These are phyloP conservation scores for Trichocomaceae sp. DNA, from an alignment of 2,329 filamentous ascomycete species.

Conservation along the genomic window DNA sequence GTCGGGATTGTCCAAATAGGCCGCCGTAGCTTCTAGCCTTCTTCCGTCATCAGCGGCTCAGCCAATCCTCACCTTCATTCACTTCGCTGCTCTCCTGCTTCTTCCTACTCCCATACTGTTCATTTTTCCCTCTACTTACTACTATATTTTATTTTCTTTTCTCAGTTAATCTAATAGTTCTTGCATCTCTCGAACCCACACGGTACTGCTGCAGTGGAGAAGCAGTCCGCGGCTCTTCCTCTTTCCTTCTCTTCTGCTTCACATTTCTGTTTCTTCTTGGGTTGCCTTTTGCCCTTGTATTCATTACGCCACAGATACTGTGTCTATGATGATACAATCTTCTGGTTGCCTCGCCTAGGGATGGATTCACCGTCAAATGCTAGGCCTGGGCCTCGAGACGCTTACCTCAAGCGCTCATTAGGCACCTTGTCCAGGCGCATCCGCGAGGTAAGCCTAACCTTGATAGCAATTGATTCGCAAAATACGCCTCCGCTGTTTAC, in stretches of 20 bases:
- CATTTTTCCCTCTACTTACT: no score
- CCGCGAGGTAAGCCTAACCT: conserved; percentile 31
- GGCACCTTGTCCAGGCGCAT: conserved; percentile 36
- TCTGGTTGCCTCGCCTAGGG: conserved; percentile 4
- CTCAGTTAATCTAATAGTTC: neutral
- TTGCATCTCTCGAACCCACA: neutral
- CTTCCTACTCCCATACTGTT: neutral
- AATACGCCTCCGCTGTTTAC: neutral
- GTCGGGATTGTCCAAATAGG: no score
- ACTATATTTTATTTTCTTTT: neutral
- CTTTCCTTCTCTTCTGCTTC: conserved; percentile 7
- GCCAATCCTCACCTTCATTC: neutral
- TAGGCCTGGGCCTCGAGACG: conserved; percentile 34
- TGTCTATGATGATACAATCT: conserved; percentile 6
- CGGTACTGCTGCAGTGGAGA: neutral
- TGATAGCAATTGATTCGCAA: neutral
- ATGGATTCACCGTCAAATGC: conserved; percentile 11
- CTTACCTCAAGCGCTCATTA: conserved; percentile 38
- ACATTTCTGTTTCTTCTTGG: conserved; percentile 2
- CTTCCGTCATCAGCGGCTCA: conserved; percentile 14
- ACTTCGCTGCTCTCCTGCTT: neutral
- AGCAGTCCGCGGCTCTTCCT: neutral
- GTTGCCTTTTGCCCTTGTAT: neutral
- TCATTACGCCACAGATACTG: neutral
- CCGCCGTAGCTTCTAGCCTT: no score